Conservation (phyloP, 352 stramenopile species). For the Phytophthora chlamydospora region DNA sequence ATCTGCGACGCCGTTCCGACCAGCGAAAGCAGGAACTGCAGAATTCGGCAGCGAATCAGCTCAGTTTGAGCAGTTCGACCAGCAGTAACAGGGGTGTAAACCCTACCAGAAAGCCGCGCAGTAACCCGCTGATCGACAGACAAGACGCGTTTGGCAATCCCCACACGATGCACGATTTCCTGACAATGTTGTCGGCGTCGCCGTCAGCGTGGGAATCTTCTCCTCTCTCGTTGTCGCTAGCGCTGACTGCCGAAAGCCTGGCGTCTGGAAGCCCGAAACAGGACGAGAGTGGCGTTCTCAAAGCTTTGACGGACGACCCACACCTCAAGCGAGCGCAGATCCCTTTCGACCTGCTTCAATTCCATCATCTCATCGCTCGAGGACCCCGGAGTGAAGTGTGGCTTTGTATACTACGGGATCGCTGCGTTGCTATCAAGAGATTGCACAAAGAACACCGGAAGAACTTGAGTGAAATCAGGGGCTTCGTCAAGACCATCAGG, state of each 20-base stretch:
- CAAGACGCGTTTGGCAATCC: conserved; percentile 22
- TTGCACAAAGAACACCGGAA: conserved; percentile 27
- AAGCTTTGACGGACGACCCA: conserved; percentile 31
- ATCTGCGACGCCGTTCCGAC: conserved; percentile 19
- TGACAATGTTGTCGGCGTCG: conserved; percentile 17
- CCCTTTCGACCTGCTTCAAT: conserved; percentile 45
- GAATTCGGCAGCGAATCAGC: conserved; percentile 7
- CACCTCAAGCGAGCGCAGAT: conserved; percentile 31
- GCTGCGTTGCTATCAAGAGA: conserved; percentile 49
- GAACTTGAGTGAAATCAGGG: conserved; percentile 31
- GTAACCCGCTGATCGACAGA: conserved; percentile 11
- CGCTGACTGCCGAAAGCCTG: conserved; percentile 27
- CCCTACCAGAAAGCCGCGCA: not conserved
- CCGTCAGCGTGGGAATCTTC: conserved; percentile 18
- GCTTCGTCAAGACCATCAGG: conserved; percentile 44
- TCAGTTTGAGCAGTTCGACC: conserved; percentile 4
- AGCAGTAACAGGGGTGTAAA: not conserved
- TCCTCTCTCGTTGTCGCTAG: conserved; percentile 18
- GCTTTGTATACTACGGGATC: conserved; percentile 34
- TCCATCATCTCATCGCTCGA: conserved; percentile 35
- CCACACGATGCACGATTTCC: conserved; percentile 13
- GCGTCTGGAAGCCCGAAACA: conserved; percentile 21
- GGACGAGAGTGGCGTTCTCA: conserved; percentile 14
- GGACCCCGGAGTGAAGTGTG: conserved; percentile 43
- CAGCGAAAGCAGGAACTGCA: conserved; percentile 4